phyloP scores from a whole-genome alignment of 192 early-diverging fungal species.

The Coemansia sp. region DNA sequence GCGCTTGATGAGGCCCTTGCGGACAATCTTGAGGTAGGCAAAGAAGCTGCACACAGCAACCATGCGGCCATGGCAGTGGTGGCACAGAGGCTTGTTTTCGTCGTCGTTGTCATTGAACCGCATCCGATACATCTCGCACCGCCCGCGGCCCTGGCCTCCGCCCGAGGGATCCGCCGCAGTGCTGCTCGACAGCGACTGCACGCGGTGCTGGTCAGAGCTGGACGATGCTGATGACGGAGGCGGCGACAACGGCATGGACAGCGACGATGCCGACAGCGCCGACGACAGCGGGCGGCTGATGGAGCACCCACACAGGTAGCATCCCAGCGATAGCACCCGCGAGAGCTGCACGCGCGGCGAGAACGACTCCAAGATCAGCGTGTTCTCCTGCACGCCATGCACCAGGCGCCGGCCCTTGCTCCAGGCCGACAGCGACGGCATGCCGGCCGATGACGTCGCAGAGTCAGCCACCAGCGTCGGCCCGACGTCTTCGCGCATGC shows the following conservation, averaged over 20 bases:
- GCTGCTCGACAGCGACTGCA: constrained; percentile 5
- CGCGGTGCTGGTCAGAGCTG: constrained; percentile 6
- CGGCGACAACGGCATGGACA: neutral
- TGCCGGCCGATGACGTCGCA: neutral
- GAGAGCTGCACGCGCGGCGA: constrained; percentile 22
- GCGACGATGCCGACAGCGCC: neutral
- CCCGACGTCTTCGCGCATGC: constrained; percentile 48
- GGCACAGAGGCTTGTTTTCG: constrained; percentile 47
- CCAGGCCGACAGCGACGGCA: constrained; percentile 44
- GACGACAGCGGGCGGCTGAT: constrained; percentile 14
- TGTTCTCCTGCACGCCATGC: constrained; percentile 40
- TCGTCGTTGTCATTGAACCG: constrained; percentile 44
- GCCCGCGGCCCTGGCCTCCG: neutral
- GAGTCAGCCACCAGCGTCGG: constrained; percentile 38
- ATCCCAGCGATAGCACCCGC: constrained; percentile 39
- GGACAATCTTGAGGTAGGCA: constrained; percentile 43
- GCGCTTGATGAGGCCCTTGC: constrained; percentile 46
- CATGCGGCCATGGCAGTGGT: constrained; percentile 43
- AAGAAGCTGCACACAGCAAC: constrained; percentile 53
- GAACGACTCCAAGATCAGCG: constrained; percentile 43
- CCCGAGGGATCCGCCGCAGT: neutral
- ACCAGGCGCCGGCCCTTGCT: constrained; percentile 37
- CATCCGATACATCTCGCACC: constrained; percentile 38
- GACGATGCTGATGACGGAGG: constrained; percentile 4
- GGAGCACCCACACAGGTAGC: constrained; percentile 45